Base-by-base conservation (phyloP, 306 rosid genomes). In the Bauhinia variegata region DNA sequence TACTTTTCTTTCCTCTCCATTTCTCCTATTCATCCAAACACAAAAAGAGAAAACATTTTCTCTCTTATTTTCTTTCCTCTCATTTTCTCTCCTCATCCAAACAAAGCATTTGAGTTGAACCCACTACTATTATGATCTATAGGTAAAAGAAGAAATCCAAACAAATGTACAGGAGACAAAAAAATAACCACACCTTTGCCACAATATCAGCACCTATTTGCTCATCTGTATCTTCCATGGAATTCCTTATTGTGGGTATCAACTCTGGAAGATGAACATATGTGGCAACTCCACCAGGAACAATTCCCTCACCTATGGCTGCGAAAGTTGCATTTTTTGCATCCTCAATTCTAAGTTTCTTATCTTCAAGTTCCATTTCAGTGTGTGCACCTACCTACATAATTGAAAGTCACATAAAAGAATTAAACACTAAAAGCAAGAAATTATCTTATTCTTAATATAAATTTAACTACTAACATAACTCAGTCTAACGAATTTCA, bases 241-340 rank as follows among this genome's bases (percentile, higher is more conserved):
- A 86, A 58, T 31, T 67, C 76, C 71, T 89, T 61, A 93, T 84
- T 68, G 54, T 12, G 18, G 95, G 96, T 76, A 90, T 82, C 54
- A 83, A 61, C 66, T 81, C 85, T 34, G 85, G 81, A 65, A 93
- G 81, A 78, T 89, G 98, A 54, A 93, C 76, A 54, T 85, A 93
- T 6, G 91, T 56, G 32, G 98, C 86, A 70, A 97, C 98, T 59
- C 97, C 98, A 61, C 98, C 98, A 46, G 98, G 97, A 76, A 93
- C 95, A 42, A 89, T 81, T 19, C 98, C 97, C 86, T 90, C 97
- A 30, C 74, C 79, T 87, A 86, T 89, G 68, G 38, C 98, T 37
- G 98, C 98, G 77, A 89, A 88, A 54, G 96, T 91, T 59, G 98
- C 90, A 72, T 86, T 93, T 72, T 93, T 89, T 33, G 98, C 97